Base-by-base conservation (phyloP, 371 early-diverging fungal species). In the Coemansia sp. region DNA sequence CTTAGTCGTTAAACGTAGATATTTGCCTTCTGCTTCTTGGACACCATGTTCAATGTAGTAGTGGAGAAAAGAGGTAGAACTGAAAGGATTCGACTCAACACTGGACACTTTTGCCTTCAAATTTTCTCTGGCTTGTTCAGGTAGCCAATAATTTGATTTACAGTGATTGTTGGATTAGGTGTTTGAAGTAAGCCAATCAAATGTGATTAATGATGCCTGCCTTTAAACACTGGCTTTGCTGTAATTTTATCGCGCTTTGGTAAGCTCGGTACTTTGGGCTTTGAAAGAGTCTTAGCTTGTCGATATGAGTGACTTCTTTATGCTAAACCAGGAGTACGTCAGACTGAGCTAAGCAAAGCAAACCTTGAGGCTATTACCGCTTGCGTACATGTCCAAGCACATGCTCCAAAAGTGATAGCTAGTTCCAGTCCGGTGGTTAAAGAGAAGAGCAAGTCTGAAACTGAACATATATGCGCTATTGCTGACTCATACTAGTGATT, bases 261-360 rank as follows among this genome's bases (percentile, higher is more conserved):
- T 10, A 34, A 34, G 34, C 34, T 34, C 10, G 1, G 2, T 34
- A 6, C 34, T 8, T 92, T 91, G 21, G 85, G 86, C 29, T 34
- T 34, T 34, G 34, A 34, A 34, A 34, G 92, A 90, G 16, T 82
- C 93, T 34, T 81, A 86, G 21, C 83, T 98, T 16, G 90, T 95
- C 0, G 95, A 97, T 83, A 85, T 98, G 27, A 94, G 97, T 77
- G 97, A 98, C 83, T 97, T 87, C 68, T 94, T 98, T 72, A 85
- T 92, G 22, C 97, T 97, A 18, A 92, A 94, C 24, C 95, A 95
- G 75, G 94, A 91, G 53, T 98, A 97, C 81, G 92, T 97, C 63
- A 95, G 94, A 66, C 98, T 97, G 10, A 91, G 93, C 5, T 2
- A 90, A 92, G 70, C 80, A 89, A 14, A 73, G 88, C 65, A 90